A percentile compares a stretch with the other conserved stretches of the same genome.
These are phyloP conservation scores for Rhodosporidiobolus odoratus DNA, from an alignment of 768 basidiomycete genomes.

Conservation along the genomic window DNA sequence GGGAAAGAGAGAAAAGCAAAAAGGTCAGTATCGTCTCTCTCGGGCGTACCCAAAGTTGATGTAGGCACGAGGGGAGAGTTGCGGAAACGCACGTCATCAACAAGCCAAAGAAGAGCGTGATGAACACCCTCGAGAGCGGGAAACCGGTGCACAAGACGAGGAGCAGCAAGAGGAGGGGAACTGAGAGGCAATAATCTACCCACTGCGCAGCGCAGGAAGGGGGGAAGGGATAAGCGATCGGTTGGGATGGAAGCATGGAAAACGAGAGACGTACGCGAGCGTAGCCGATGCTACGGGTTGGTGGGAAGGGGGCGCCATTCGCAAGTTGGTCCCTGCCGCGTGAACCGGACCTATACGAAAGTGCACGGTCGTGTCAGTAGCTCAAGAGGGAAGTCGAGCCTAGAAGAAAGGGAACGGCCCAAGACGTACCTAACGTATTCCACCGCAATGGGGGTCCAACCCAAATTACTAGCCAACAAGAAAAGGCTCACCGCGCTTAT, in stretches of 20 bases:
- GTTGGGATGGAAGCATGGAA: neutral
- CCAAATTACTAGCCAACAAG: constrained; percentile 12
- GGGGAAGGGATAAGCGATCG: neutral
- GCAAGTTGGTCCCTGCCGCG: constrained; percentile 11
- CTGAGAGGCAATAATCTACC: neutral
- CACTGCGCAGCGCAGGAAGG: neutral
- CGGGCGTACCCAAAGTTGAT: too few species aligned
- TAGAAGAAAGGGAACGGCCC: too few species aligned
- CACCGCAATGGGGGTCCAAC: constrained; percentile 8
- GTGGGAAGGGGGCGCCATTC: constrained; percentile 5
- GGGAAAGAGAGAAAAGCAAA: too few species aligned
- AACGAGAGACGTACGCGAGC: constrained; percentile 1
- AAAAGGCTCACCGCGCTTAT: constrained; percentile 11
- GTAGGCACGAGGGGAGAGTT: neutral
- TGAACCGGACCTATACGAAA: neutral
- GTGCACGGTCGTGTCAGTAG: too few species aligned
- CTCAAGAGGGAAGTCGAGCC: too few species aligned
- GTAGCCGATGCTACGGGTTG: constrained; percentile 19
- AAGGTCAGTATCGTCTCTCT: neutral
- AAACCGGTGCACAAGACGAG: constrained; percentile 23
- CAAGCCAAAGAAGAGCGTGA: constrained; percentile 11
- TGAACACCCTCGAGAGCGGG: constrained; percentile 21
- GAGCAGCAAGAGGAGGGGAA: constrained; percentile 12
- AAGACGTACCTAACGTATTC: constrained; percentile 15
- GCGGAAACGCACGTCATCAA: neutral